Percentiles rank a stretch among this genome's conserved stretches.
phyloP scores from a whole-genome alignment of 2,329 filamentous ascomycete genomes.

The Penicillium sp. region DNA sequence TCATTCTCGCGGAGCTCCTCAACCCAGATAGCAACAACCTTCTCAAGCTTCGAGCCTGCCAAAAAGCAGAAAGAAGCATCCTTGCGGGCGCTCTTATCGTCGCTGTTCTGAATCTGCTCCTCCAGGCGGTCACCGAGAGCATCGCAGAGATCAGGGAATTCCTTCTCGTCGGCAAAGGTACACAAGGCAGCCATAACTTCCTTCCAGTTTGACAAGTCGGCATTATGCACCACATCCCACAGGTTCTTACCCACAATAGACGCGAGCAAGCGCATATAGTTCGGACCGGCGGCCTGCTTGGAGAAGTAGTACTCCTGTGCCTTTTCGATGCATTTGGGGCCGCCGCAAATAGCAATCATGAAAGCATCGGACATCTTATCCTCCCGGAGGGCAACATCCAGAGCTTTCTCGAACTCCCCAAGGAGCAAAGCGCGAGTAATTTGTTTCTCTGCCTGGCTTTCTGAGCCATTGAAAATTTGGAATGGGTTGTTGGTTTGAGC shows the following conservation, averaged over 20 bases:
- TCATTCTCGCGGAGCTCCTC: conserved; percentile 83
- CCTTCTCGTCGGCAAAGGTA: conserved; percentile 85
- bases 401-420: conserved; percentile 84
- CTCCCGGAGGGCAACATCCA: conserved; percentile 83
- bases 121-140: conserved; percentile 87
- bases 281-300: conserved; percentile 76
- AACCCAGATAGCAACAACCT: conserved; percentile 93
- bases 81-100: conserved; percentile 62
- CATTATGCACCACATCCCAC: conserved; percentile 97
- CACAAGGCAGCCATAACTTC: conserved; percentile 94
- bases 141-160: conserved; percentile 94
- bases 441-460: conserved; percentile 76
- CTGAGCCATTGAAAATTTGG: conserved; percentile 78
- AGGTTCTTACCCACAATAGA: conserved; percentile 95
- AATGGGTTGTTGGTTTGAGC: conserved; percentile 94
- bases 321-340: conserved; percentile 89
- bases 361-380: conserved; percentile 93
- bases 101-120: conserved; percentile 59
- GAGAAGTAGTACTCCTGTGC: conserved; percentile 89
- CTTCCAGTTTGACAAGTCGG: conserved; percentile 89
- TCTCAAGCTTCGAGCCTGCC: conserved; percentile 93
- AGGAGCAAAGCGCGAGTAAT: conserved; percentile 87
- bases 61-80: conserved; percentile 97
- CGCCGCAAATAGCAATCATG: conserved; percentile 95
- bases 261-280: conserved; percentile 84